phyloP scores from a whole-genome alignment of 2,329 filamentous ascomycete species.

The Colletotrichum lini region DNA sequence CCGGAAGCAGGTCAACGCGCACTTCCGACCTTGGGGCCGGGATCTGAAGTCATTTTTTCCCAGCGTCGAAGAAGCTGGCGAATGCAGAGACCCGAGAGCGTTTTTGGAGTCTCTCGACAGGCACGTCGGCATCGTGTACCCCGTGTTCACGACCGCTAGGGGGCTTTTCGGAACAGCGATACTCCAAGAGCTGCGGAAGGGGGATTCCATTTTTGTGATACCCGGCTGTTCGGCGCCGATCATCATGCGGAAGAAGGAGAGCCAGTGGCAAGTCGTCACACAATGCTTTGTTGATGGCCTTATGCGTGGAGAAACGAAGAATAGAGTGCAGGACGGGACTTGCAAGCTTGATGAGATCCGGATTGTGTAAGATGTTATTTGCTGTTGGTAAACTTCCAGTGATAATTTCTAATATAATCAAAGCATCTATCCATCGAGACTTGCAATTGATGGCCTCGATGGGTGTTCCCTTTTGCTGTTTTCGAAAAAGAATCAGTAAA shows the following conservation, averaged over 20 bases:
- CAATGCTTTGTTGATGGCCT: constrained; percentile 36
- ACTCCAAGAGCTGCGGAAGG: constrained; percentile 18
- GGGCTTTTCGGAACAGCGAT: constrained; percentile 25
- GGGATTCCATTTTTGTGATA: constrained; percentile 25
- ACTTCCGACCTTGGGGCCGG: constrained; percentile 22
- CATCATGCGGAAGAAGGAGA: constrained; percentile 9
- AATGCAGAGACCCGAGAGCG: constrained; percentile 1
- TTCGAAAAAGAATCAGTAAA: too few relatives aligned
- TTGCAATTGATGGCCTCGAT: fast-evolving
- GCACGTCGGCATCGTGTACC: constrained; percentile 31
- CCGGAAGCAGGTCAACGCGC: constrained; percentile 13
- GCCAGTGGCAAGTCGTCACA: constrained; percentile 13
- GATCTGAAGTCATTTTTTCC: constrained; percentile 18
- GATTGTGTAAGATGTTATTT: background rate
- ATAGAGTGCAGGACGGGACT: background rate
- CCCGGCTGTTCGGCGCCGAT: constrained; percentile 27
- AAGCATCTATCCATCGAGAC: fast-evolving
- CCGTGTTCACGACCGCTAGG: constrained; percentile 20
- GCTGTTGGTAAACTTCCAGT: too few relatives aligned
- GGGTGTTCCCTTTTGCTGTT: too few relatives aligned
- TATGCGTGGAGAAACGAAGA: constrained; percentile 11
- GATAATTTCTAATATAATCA: too few relatives aligned
- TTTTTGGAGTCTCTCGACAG: constrained; percentile 31
- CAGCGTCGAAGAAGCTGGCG: constrained; percentile 1
- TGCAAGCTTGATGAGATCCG: background rate